Evolutionary conservation across 495 filamentous ascomycete species (phyloP).

Genomic region (Aspergillus egyptiacus): DNA sequence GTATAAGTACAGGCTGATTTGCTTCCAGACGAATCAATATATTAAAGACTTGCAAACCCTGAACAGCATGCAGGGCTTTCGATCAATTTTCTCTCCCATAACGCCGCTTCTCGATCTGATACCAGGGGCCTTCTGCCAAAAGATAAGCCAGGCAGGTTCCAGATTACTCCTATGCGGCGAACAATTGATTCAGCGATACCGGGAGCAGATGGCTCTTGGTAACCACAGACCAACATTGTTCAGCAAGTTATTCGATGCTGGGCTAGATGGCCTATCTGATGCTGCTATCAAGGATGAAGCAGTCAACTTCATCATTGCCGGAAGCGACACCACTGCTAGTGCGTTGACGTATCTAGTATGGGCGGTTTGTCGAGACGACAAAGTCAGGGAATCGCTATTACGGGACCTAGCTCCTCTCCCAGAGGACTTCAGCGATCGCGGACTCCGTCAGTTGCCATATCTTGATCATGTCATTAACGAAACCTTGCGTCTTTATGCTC

Average conservation of each 20-base stretch:
- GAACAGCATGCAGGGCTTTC: too few species aligned
- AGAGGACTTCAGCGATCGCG: constrained; percentile 17
- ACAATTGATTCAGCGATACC: constrained; percentile 37
- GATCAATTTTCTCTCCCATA: too few species aligned
- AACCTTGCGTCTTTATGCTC: constrained; percentile 48
- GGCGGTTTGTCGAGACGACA: constrained; percentile 13
- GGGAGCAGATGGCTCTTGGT: constrained; percentile 24
- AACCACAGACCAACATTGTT: constrained; percentile 38
- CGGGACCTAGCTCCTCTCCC: constrained; percentile 19
- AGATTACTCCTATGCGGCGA: constrained; percentile 25
- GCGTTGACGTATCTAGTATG: constrained; percentile 37
- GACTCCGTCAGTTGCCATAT: constrained; percentile 30
- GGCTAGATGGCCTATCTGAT: constrained; percentile 26
- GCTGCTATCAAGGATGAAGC: constrained; percentile 39
- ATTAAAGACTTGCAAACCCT: too few species aligned
- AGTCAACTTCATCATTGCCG: constrained; percentile 42
- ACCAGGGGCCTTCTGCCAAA: too few species aligned
- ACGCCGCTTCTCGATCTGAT: too few species aligned
- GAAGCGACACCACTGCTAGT: constrained; percentile 36
- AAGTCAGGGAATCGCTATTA: constrained; percentile 13
- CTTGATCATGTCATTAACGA: constrained; percentile 51
- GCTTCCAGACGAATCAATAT: too few species aligned
- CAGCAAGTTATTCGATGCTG: constrained; percentile 37
- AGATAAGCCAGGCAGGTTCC: too few species aligned
- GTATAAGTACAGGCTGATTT: too few species aligned